These are phyloP conservation scores for Penicillium sp. DNA, from an alignment of 2,329 filamentous ascomycete species.

Conservation along the genomic window DNA sequence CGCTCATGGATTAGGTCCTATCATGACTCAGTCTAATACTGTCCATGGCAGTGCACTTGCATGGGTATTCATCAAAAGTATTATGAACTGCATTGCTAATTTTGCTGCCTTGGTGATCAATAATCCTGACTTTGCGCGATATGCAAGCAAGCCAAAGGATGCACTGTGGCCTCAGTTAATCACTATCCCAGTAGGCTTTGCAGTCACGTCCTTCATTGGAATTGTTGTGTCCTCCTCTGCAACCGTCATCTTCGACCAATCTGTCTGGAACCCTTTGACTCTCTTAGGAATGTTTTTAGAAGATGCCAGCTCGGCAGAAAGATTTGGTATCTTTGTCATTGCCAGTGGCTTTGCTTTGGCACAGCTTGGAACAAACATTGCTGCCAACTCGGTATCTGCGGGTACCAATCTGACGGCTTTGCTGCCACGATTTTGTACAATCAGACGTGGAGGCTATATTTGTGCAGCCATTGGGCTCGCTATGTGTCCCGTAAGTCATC, in stretches of 20 bases:
- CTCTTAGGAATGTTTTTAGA: constrained; percentile 11
- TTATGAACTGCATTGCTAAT: constrained; percentile 13
- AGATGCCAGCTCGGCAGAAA: constrained; percentile 10
- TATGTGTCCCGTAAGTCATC: constrained; percentile 68
- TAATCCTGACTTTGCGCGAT: constrained; percentile 21
- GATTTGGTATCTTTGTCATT: constrained; percentile 73
- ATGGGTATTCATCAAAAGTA: constrained; percentile 34
- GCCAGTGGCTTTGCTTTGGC: constrained; percentile 68
- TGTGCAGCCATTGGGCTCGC: constrained; percentile 74
- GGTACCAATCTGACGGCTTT: constrained; percentile 78
- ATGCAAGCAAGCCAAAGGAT: constrained; percentile 9
- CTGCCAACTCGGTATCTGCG: constrained; percentile 77
- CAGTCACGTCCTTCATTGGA: constrained; percentile 13
- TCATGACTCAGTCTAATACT: constrained; percentile 47
- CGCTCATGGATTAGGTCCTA: constrained; percentile 50
- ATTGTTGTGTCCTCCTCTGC: constrained; percentile 15
- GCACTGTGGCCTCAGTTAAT: constrained; percentile 11
- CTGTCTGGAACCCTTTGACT: constrained; percentile 13
- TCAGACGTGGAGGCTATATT: constrained; percentile 79
- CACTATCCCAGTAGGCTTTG: constrained; percentile 13
- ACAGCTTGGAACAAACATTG: constrained; percentile 80
- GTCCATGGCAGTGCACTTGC: constrained; percentile 49
- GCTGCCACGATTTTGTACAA: constrained; percentile 74
- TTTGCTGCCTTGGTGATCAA: constrained; percentile 21
- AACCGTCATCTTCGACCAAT: constrained; percentile 10